Percentiles rank a stretch among this genome's conserved stretches.
These are phyloP conservation scores for Zygnema circumcarinatum DNA, from an alignment of 139 green algal genomes.

Conservation along the genomic window DNA sequence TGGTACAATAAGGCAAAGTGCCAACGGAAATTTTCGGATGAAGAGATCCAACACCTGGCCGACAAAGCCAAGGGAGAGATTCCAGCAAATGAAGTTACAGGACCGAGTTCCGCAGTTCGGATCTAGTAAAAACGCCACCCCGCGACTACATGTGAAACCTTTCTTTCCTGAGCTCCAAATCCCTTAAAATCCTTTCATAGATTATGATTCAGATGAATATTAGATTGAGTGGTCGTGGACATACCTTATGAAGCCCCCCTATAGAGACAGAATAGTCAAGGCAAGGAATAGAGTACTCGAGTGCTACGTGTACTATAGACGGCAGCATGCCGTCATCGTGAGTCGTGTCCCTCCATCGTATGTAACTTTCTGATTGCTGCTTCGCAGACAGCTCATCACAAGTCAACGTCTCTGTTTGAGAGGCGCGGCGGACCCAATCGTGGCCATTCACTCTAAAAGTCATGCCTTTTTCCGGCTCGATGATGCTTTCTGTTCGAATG, in stretches of 20 bases:
- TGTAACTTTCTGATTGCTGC: too few species aligned
- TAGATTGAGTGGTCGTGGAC: too few species aligned
- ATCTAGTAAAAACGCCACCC: background rate
- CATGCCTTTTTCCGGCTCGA: too few species aligned
- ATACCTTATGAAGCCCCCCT: constrained; percentile 15
- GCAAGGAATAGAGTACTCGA: constrained; percentile 2
- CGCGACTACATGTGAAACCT: too few species aligned
- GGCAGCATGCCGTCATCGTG: background rate
- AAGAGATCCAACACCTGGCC: constrained; percentile 11
- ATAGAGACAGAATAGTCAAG: background rate
- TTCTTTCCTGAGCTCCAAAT: background rate
- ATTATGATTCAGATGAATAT: background rate
- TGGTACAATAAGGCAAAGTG: constrained; percentile 17
- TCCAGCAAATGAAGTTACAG: background rate
- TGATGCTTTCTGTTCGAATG: too few species aligned
- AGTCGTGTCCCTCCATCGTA: too few species aligned
- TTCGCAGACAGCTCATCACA: too few species aligned
- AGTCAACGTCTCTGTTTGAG: too few species aligned
- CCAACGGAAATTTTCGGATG: background rate
- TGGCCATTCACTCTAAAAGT: too few species aligned
- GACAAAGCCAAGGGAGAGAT: background rate
- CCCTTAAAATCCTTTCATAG: background rate
- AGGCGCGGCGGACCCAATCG: too few species aligned
- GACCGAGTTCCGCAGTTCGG: background rate
- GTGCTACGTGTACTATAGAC: background rate